Evolutionary conservation across 768 basidiomycete genomes (phyloP).

Genomic region (Punctularia strigosozonata): DNA sequence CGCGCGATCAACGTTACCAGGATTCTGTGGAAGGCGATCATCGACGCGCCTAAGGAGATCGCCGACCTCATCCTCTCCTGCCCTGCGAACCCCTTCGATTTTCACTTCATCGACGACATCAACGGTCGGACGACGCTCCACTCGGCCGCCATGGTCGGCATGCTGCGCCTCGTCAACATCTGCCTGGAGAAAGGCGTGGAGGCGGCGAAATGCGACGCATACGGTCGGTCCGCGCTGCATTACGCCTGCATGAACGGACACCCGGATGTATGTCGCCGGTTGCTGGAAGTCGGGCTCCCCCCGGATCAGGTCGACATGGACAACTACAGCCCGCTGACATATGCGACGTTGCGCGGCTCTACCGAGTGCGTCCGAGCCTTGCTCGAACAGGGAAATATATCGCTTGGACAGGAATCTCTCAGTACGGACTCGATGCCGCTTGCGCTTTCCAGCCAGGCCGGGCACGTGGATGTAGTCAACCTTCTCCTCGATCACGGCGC

Average conservation of each 20-base stretch:
- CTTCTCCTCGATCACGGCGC: conserved; percentile 73
- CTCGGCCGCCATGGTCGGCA: conserved; percentile 83
- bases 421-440: conserved; percentile 73
- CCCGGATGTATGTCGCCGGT: conserved; percentile 55
- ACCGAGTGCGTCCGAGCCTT: conserved; percentile 78
- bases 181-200: conserved; percentile 67
- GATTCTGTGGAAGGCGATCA: conserved; percentile 89
- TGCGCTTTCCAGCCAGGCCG: conserved; percentile 83
- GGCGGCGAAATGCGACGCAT: conserved; percentile 72
- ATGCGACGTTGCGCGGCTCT: conserved; percentile 81
- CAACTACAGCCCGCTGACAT: conserved; percentile 88
- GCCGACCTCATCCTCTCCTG: conserved; percentile 66
- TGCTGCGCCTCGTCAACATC: conserved; percentile 61
- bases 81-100: conserved; percentile 66
- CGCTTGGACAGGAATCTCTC: conserved; percentile 42
- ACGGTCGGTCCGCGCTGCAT: conserved; percentile 88
- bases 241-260: conserved; percentile 95
- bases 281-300: conserved; percentile 58
- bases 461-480: conserved; percentile 73
- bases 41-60: conserved; percentile 65
- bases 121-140: conserved; percentile 92
- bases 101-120: conserved; percentile 90
- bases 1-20: conserved; percentile 66
- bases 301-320: conserved; percentile 77
- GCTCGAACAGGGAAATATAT: conserved; percentile 57